These are phyloP conservation scores for Corymbia citriodora DNA, from an alignment of 441 rosid genomes.

Conservation along the genomic window DNA sequence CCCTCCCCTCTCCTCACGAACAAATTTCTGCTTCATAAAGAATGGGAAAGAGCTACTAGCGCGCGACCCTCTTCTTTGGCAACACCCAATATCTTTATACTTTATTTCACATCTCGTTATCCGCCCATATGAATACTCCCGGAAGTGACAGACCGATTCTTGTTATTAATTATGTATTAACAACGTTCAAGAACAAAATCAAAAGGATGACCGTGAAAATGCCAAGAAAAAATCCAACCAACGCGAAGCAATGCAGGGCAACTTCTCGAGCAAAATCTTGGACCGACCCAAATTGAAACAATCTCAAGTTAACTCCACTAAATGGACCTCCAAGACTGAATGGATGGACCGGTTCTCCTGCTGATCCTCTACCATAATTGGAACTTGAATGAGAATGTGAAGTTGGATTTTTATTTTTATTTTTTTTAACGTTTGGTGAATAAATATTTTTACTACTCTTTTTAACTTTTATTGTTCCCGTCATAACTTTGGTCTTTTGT, in stretches of 20 bases:
- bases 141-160: background rate
- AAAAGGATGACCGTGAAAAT: background rate
- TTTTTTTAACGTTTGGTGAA: background rate
- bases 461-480: background rate
- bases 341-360: background rate
- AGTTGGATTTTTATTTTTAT: background rate
- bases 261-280: background rate
- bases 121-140: background rate
- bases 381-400: background rate
- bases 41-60: accelerated
- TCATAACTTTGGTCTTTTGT: background rate
- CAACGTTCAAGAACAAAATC: background rate
- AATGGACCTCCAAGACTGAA: background rate
- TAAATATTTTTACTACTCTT: background rate
- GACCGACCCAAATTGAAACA: background rate
- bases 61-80: accelerated
- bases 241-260: background rate
- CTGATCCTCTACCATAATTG: background rate
- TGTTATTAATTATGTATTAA: background rate
- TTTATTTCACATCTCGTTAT: background rate
- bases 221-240: background rate
- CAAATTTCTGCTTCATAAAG: background rate
- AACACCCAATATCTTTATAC: background rate
- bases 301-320: background rate
- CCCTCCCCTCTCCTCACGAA: background rate